These are phyloP conservation scores for Pseudogymnoascus sp. DNA, from an alignment of 2,329 filamentous ascomycete species.

Conservation along the genomic window DNA sequence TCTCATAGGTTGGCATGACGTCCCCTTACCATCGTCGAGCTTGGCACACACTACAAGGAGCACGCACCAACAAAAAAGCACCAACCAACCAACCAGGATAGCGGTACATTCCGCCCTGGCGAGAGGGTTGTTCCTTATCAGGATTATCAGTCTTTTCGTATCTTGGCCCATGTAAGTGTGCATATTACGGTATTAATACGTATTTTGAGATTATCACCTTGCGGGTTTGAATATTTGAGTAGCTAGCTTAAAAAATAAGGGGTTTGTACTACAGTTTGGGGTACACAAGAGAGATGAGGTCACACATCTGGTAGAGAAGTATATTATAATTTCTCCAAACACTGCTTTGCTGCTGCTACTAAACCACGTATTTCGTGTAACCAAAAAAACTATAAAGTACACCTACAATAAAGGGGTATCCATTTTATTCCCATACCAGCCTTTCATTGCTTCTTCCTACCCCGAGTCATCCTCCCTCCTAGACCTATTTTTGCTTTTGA, in stretches of 20 bases:
- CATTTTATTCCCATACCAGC: not conserved
- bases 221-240: not conserved
- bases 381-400: not conserved
- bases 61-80: not conserved
- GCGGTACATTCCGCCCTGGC: not conserved
- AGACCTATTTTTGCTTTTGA: not conserved
- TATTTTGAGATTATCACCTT: not conserved
- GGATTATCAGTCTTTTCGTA: not conserved
- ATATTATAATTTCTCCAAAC: not conserved
- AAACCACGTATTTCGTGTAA: not conserved
- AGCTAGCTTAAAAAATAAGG: not conserved
- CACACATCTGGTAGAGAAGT: not conserved
- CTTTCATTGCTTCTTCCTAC: not conserved
- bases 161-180: not conserved
- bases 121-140: not conserved
- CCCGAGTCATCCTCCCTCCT: not conserved
- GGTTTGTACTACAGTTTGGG: not conserved
- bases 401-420: not conserved
- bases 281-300: not conserved
- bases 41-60: not conserved
- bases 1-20: constrained; percentile 6
- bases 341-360: not conserved
- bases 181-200: not conserved
- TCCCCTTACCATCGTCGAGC: not conserved
- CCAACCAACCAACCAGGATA: not conserved